Evolutionary conservation across 305 asterid genomes (phyloP).

Genomic region (Plantago lanceolata): DNA sequence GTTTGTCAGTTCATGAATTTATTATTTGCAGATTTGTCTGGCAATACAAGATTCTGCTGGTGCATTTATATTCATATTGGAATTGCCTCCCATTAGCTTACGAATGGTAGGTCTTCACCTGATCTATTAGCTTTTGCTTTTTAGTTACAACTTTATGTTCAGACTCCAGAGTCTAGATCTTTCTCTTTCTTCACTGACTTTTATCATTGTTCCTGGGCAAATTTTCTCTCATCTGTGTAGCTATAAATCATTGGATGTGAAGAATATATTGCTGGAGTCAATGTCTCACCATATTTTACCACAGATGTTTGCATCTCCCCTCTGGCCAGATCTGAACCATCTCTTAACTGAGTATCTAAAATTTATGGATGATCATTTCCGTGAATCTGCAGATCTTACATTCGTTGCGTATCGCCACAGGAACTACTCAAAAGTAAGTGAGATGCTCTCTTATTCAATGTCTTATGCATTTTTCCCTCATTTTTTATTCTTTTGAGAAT

Average conservation of each 20-base stretch:
- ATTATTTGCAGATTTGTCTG: slow-evolving; percentile 61
- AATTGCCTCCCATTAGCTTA: slow-evolving; percentile 79
- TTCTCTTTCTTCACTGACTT: slow-evolving; percentile 15
- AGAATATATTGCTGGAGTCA: slow-evolving; percentile 93
- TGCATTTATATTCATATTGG: slow-evolving; percentile 96
- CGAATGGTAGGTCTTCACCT: slow-evolving; percentile 53
- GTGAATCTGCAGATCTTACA: slow-evolving; percentile 97
- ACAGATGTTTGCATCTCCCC: slow-evolving; percentile 82
- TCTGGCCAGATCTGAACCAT: slow-evolving; percentile 69
- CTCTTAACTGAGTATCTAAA: slow-evolving; percentile 64
- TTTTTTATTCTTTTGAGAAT: background rate
- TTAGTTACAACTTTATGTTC: slow-evolving; percentile 11
- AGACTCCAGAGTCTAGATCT: slow-evolving; percentile 3
- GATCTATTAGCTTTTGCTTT: slow-evolving; percentile 9
- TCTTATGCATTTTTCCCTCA: background rate
- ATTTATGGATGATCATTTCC: slow-evolving; percentile 91
- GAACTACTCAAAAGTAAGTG: slow-evolving; percentile 81
- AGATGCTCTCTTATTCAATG: slow-evolving; percentile 20
- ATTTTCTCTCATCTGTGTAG: slow-evolving; percentile 40
- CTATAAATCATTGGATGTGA: slow-evolving; percentile 92
- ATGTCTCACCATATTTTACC: slow-evolving; percentile 89
- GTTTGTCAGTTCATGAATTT: no score
- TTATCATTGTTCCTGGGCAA: slow-evolving; percentile 17
- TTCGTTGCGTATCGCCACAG: slow-evolving; percentile 94
- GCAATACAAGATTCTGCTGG: slow-evolving; percentile 83